These are phyloP conservation scores for Globisporangium megalacanthum DNA, from an alignment of 352 stramenopile genomes.

Conservation along the genomic window DNA sequence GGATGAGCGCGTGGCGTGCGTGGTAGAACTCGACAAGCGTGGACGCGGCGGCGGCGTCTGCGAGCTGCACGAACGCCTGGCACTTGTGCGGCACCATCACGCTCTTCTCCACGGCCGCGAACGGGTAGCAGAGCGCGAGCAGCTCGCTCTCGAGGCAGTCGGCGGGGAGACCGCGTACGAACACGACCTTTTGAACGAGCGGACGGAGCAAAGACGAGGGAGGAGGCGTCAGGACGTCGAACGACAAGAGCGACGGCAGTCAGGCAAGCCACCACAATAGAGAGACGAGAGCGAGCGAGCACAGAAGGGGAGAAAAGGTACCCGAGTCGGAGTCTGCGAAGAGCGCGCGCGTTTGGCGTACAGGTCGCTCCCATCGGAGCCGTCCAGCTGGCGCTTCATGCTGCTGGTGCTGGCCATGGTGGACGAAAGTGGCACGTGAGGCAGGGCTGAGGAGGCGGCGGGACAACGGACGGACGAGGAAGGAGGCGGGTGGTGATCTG, in stretches of 20 bases:
- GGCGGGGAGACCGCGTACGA: slow-evolving; percentile 62
- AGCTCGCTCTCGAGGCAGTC: slow-evolving; percentile 83
- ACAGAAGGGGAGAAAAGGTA: slow-evolving; percentile 12
- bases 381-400: slow-evolving; percentile 45
- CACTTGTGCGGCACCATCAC: slow-evolving; percentile 69
- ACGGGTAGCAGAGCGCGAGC: slow-evolving; percentile 73
- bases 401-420: slow-evolving; percentile 9
- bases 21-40: slow-evolving; percentile 82
- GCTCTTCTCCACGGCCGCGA: slow-evolving; percentile 77
- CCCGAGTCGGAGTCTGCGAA: slow-evolving; percentile 35
- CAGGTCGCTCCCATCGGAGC: slow-evolving; percentile 15
- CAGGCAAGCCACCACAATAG: not conserved
- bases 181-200: slow-evolving; percentile 43
- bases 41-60: slow-evolving; percentile 48
- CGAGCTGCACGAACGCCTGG: slow-evolving; percentile 78
- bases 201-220: slow-evolving; percentile 11
- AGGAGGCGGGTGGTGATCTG: slow-evolving; percentile 2
- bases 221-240: slow-evolving; percentile 13
- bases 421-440: not conserved
- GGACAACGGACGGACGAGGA: not conserved
- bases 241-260: not conserved
- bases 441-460: not conserved
- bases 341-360: slow-evolving; percentile 33
- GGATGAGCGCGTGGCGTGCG: slow-evolving; percentile 64
- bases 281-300: not conserved